A percentile compares a stretch with the other conserved stretches of the same genome.
Evolutionary conservation across 1,284 basidiomycete species (phyloP).

Genomic region (Fomitiporia mediterranea): DNA sequence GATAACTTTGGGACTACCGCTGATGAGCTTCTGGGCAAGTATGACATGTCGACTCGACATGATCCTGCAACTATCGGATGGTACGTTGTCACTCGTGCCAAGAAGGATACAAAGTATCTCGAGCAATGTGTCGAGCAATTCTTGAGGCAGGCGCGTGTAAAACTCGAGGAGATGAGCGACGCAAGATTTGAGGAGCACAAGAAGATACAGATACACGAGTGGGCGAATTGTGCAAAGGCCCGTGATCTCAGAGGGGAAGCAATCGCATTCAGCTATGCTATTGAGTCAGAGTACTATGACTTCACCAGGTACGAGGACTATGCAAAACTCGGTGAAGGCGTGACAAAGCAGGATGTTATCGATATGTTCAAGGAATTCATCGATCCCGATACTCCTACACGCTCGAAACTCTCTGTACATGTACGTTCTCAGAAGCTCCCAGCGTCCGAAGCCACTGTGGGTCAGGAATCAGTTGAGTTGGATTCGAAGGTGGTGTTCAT

Average conservation of each 20-base stretch:
- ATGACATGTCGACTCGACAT: conserved; percentile 69
- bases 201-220: conserved; percentile 55
- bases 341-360: conserved; percentile 79
- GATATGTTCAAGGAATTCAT: conserved; percentile 67
- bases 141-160: conserved; percentile 63
- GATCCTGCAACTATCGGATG: conserved; percentile 72
- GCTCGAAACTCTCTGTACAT: conserved; percentile 81
- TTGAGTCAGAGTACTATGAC: conserved; percentile 73
- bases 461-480: conserved; percentile 45
- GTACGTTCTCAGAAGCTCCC: conserved; percentile 61
- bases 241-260: conserved; percentile 70
- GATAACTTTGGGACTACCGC: conserved; percentile 90
- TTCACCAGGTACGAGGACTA: conserved; percentile 71
- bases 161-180: conserved; percentile 52
- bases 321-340: conserved; percentile 52
- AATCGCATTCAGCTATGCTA: conserved; percentile 60
- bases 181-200: conserved; percentile 60
- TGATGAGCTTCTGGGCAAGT: conserved; percentile 97
- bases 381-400: conserved; percentile 62
- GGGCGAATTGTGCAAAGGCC: conserved; percentile 62
- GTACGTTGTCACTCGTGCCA: conserved; percentile 87
- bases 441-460: conserved; percentile 46
- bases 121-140: conserved; percentile 89
- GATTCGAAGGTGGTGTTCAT: conserved; percentile 56
- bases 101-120: conserved; percentile 76